Evolutionary conservation across 306 rosid genomes (phyloP).

Genomic region (Hylodesmum podocarpum): DNA sequence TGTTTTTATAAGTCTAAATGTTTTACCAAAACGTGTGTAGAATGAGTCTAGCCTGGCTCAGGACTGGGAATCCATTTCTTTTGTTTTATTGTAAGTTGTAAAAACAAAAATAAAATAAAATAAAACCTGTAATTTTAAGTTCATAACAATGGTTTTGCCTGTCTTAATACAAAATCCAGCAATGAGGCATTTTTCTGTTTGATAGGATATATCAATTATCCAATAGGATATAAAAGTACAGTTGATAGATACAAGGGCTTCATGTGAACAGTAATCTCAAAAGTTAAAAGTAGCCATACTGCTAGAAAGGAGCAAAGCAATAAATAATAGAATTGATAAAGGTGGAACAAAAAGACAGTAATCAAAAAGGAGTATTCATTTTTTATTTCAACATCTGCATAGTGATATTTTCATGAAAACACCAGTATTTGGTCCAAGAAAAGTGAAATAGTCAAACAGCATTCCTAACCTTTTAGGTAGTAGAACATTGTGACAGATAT

Average conservation of each 20-base stretch:
- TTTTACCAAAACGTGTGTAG: slow-evolving; percentile 8
- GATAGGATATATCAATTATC: neutral
- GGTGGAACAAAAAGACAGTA: neutral
- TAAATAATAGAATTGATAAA: slow-evolving; percentile 1
- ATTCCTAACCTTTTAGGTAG: slow-evolving; percentile 81
- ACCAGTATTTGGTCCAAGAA: neutral
- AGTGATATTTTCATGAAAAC: slow-evolving; percentile 15
- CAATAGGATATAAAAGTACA: neutral
- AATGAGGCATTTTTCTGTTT: neutral
- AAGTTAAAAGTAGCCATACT: neutral
- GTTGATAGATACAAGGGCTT: neutral
- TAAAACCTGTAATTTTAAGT: neutral
- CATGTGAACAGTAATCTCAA: neutral
- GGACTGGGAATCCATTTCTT: neutral
- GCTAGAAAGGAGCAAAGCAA: neutral
- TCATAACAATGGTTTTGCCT: neutral
- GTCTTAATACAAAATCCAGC: neutral
- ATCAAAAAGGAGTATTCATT: neutral
- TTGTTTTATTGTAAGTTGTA: neutral
- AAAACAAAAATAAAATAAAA: neutral
- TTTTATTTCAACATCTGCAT: neutral
- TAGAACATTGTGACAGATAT: slow-evolving; percentile 81
- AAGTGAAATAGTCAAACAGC: neutral
- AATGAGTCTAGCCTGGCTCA: neutral
- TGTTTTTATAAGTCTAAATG: neutral